These are phyloP conservation scores for Tylopilus vinaceipallidus DNA, from an alignment of 768 basidiomycete species.

Conservation along the genomic window DNA sequence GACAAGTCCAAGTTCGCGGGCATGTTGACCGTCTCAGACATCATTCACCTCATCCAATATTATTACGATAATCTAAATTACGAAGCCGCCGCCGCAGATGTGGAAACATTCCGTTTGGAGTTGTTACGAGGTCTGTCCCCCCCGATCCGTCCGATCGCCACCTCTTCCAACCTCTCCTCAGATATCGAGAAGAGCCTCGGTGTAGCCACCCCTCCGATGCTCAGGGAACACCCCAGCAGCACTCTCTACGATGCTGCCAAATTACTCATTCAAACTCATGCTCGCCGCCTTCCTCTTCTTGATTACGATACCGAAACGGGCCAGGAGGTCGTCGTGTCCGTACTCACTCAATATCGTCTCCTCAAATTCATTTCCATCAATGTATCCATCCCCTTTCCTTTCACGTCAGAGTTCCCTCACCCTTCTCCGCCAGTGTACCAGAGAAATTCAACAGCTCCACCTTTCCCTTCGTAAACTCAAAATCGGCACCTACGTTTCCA, in stretches of 20 bases:
- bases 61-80: slow-evolving; percentile 86
- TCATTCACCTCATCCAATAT: slow-evolving; percentile 98
- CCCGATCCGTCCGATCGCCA: slow-evolving; percentile 9
- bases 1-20: slow-evolving; percentile 90
- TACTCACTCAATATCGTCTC: slow-evolving; percentile 95
- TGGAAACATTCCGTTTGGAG: slow-evolving; percentile 89
- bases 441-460: slow-evolving; percentile 80
- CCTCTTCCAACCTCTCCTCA: slow-evolving; percentile 32
- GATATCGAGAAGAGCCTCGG: slow-evolving; percentile 93
- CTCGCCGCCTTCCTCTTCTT: slow-evolving; percentile 89
- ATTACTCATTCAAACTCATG: slow-evolving; percentile 91
- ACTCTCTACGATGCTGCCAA: slow-evolving; percentile 89
- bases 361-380: slow-evolving; percentile 99
- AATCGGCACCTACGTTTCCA: slow-evolving; percentile 89
- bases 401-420: slow-evolving; percentile 9
- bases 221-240: slow-evolving; percentile 83
- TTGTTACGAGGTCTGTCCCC: slow-evolving; percentile 72
- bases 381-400: slow-evolving; percentile 43
- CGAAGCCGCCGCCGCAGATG: slow-evolving; percentile 84
- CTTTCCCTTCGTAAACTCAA: slow-evolving; percentile 79
- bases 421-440: slow-evolving; percentile 60
- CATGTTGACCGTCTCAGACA: slow-evolving; percentile 99
- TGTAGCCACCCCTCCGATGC: slow-evolving; percentile 88
- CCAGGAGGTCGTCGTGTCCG: slow-evolving; percentile 93
- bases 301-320: slow-evolving; percentile 92